Base-by-base conservation (phyloP, 768 basidiomycete species). In the Mycena filopes region DNA sequence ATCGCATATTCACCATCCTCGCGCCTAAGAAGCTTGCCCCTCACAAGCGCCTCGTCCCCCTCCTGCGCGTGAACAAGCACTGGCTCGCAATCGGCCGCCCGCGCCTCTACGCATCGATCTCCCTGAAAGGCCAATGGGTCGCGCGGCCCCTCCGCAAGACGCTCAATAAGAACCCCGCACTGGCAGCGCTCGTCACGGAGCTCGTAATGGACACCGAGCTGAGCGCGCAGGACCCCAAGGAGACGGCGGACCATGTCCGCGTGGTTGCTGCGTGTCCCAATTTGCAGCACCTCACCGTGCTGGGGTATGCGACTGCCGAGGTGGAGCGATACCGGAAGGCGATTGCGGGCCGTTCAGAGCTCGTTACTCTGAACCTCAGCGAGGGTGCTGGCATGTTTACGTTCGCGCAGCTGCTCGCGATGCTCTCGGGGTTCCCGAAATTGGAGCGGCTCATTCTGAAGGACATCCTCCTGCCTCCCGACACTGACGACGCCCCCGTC, bases 161-260 rank as follows among this genome's bases (percentile, higher is more conserved):
- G 31, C 59, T 66, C 25, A 47, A 60, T 23, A 23, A 3, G 16
- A 60, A 49, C 33, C 21, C 21, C 2, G 58, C 6, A 4, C 48
- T 66, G 25, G 65, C 65, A 11, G 46, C 18, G 20, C 45, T 60
- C 12, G 58, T 65, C 4, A 38, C 21, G 2, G 63, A 65, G 28
- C 63, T 65, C 13, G 63, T 65, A 3, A 23, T 65, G 45, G 63
- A 66, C 54, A 66, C 65, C 20, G 65, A 66, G 58, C 59, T 66
- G 0, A 60, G 65, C 42, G 12, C 46, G 23, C 65, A 66, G 48
- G 59, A 56, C 13, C 53, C 58, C 0, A 16, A 45, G 59, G 65
- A 66, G 54, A 66, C 65, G 18, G 40, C 18, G 18, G 65, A 66
- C 23, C 65, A 66, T 33, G 28, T 40, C 31, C 65, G 55, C 1